Conservation (phyloP, 495 filamentous ascomycete species). For the Mytilinidion resinicola region DNA sequence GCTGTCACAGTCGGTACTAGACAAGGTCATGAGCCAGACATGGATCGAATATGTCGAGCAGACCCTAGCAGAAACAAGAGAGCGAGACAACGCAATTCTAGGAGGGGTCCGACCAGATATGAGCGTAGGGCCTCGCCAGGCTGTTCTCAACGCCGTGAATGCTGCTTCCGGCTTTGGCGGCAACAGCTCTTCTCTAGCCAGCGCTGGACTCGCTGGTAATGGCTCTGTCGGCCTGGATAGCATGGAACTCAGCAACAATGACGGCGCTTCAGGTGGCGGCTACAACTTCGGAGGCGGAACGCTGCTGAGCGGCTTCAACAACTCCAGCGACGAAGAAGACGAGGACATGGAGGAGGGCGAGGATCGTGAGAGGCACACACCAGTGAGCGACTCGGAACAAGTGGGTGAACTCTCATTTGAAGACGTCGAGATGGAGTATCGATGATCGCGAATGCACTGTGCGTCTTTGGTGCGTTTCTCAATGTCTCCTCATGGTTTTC, state of each 20-base stretch:
- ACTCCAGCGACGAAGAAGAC: conserved; percentile 92
- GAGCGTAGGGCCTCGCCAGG: conserved; percentile 61
- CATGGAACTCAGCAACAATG: conserved; percentile 66
- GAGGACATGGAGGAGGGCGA: conserved; percentile 86
- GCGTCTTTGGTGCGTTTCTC: conserved; percentile 25
- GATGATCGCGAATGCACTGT: conserved; percentile 15
- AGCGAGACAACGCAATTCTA: conserved; percentile 97
- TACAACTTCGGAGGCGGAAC: conserved; percentile 49
- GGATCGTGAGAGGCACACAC: conserved; percentile 33
- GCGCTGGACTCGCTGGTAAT: conserved; percentile 20
- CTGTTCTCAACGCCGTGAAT: conserved; percentile 56
- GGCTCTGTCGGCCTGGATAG: conserved; percentile 57
- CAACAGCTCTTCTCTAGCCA: conserved; percentile 25
- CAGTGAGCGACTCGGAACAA: conserved; percentile 50
- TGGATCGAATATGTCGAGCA: conserved; percentile 97
- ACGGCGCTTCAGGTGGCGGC: conserved; percentile 56
- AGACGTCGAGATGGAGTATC: conserved; percentile 52
- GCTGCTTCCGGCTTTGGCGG: conserved; percentile 54
- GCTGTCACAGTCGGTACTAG: conserved; percentile 74
- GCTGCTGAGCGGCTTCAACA: conserved; percentile 89
- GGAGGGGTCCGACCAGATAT: conserved; percentile 91
- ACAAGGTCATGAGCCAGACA: conserved; percentile 76
- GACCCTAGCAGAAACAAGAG: conserved; percentile 84
- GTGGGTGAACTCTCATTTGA: conserved; percentile 58
- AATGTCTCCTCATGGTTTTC: background rate